Conservation (phyloP, 305 asterid genomes). For the Plantago lanceolata region DNA sequence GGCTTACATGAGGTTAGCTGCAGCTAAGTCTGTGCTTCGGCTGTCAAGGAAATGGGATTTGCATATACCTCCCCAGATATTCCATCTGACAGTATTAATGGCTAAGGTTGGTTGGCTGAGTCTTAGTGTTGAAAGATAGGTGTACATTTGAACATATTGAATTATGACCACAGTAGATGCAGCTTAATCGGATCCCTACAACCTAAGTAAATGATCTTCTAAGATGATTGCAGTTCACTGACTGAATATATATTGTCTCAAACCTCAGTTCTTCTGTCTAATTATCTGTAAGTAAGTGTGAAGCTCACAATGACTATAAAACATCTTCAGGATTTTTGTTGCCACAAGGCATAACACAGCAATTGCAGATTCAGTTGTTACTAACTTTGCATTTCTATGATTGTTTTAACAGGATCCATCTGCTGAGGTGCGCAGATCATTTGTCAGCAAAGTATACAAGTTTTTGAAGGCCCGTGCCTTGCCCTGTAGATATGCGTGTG, state of each 20-base stretch:
- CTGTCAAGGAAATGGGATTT: conserved; percentile 95
- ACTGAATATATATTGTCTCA: conserved; percentile 1
- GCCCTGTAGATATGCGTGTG: conserved; percentile 87
- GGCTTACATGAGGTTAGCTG: conserved; percentile 66
- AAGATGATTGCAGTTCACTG: conserved; percentile 3
- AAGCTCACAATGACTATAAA: conserved; percentile 7
- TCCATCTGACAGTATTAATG: conserved; percentile 54
- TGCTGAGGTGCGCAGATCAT: conserved; percentile 49
- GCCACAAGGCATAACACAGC: conserved; percentile 11
- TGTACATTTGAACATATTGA: conserved; percentile 11
- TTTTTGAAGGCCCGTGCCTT: conserved; percentile 46
- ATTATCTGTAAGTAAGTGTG: background rate
- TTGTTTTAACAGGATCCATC: conserved; percentile 54
- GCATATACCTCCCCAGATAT: conserved; percentile 70
- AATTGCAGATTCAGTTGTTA: conserved; percentile 16
- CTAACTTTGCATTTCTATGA: conserved; percentile 19
- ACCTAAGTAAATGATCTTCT: conserved; percentile 9
- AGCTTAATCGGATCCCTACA: conserved; percentile 14
- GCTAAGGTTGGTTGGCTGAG: conserved; percentile 57
- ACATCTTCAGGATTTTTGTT: conserved; percentile 21
- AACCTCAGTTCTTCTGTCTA: background rate
- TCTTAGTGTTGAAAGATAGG: conserved; percentile 1
- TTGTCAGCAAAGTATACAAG: conserved; percentile 59
- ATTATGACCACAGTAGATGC: conserved; percentile 13
- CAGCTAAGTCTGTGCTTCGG: conserved; percentile 79